Percentiles rank a stretch among this genome's conserved stretches.
phyloP scores from a whole-genome alignment of 495 filamentous ascomycete species.

The Sordaria brevicollis region DNA sequence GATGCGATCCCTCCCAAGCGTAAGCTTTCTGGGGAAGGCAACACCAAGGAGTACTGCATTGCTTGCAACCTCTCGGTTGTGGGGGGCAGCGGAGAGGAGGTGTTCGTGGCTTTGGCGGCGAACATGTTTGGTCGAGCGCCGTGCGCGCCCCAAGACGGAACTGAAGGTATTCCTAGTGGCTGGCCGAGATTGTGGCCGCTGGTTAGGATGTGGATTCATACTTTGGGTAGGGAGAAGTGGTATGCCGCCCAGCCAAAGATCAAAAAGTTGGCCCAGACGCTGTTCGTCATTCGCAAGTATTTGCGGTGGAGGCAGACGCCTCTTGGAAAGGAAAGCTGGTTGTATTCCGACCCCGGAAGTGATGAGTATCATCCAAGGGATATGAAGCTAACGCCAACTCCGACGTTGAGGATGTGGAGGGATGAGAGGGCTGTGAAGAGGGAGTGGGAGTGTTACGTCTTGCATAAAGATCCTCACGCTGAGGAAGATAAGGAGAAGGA shows the following conservation, averaged over 20 bases:
- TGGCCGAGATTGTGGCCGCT: constrained; percentile 22
- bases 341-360: background rate
- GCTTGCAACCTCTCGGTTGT: constrained; percentile 36
- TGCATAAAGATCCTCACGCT: background rate
- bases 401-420: constrained; percentile 9
- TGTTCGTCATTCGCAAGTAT: background rate
- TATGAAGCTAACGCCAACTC: background rate
- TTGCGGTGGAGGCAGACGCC: background rate
- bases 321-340: background rate
- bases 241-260: background rate
- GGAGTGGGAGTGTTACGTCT: background rate
- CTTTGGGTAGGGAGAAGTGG: background rate
- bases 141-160: background rate
- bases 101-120: constrained; percentile 27
- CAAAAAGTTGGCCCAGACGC: background rate
- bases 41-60: constrained; percentile 17
- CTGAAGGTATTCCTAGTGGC: constrained; percentile 12
- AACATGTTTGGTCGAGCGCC: constrained; percentile 21
- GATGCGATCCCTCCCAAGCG: constrained; percentile 8
- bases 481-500: background rate
- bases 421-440: background rate
- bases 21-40: constrained; percentile 1
- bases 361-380: background rate
- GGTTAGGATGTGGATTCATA: constrained; percentile 32
- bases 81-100: constrained; percentile 23